Evolutionary conservation across 176 grass and related monocot species (phyloP), one percentile per base, ranked within the genome.

Genomic region (Dendrocalamus sinicus): DNA sequence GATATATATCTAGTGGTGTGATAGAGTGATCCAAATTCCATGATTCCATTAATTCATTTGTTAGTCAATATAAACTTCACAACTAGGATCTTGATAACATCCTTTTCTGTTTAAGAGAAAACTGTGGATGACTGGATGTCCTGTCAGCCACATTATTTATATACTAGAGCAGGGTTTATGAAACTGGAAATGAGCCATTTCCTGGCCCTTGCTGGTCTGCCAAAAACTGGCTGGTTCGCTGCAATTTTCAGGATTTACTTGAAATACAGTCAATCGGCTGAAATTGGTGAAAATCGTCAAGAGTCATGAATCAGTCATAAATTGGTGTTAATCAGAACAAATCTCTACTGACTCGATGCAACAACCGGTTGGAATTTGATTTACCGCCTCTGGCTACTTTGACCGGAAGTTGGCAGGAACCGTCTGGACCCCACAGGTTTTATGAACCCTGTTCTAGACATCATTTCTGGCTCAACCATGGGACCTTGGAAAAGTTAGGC

Each of bases 401-500:
- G 55, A 20, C 22, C 10, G 0, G 59, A 61, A 61, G 24, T n/a
- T 61, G 58, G n/a, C 59, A 24, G 59, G 4, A 61, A 61, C 59
- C 3, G 1, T 26, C 63, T 35, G 4, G 10, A 24, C n/a, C 20
- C 55, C 55, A 58, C 55, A 3, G 20, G 8, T 20, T 58, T 58
- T 55, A 54, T 41, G 51, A 59, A 41, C 74, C 53, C 2, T 59
- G 12, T 77, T 40, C 74, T 41, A 77, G 35, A 59, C 52, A 77
- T 77, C 12, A n/a, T 54, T 59, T 58, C 11, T 57, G 11, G 6
- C 19, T 22, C 4, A 54, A 40, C 37, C 11, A 67, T 52, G 78
- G 44, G 43, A 32, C 30, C 16, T 81, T 55, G 32, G 65, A 68
- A 55, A 55, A 39, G 30, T 70, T 80, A 54, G 30, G 69, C 70